phyloP scores from a whole-genome alignment of 495 filamentous ascomycete species.

The Lophium mytilinum region DNA sequence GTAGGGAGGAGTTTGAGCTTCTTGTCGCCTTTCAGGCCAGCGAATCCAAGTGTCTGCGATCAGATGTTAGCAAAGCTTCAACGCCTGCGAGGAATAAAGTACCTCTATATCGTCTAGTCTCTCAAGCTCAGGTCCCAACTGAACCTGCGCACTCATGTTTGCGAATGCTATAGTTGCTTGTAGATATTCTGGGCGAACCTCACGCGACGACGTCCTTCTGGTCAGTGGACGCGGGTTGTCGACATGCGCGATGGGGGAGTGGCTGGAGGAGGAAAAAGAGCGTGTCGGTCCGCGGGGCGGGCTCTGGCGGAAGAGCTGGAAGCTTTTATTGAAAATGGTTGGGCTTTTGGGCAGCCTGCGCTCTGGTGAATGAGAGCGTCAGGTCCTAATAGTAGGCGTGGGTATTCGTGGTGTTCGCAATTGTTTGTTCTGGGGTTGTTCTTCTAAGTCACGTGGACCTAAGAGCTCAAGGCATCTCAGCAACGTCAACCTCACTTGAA shows the following conservation, averaged over 20 bases:
- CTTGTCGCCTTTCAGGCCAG: slow-evolving; percentile 66
- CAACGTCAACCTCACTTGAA: slow-evolving; percentile 7
- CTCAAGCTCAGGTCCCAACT: slow-evolving; percentile 49
- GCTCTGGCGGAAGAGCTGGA: slow-evolving; percentile 21
- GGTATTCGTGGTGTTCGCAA: slow-evolving; percentile 8
- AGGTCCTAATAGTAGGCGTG: slow-evolving; percentile 2
- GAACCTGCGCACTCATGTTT: slow-evolving; percentile 25
- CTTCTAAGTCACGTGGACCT: neutral
- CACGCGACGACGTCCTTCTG: slow-evolving; percentile 27
- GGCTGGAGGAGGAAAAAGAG: slow-evolving; percentile 18
- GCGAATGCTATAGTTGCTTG: slow-evolving; percentile 61
- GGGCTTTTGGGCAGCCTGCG: slow-evolving; percentile 2
- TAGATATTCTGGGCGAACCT: slow-evolving; percentile 35
- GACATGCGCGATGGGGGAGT: slow-evolving; percentile 10
- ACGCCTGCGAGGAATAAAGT: neutral
- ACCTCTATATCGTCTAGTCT: slow-evolving; percentile 57
- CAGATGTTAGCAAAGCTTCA: slow-evolving; percentile 8
- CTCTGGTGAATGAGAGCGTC: slow-evolving; percentile 21
- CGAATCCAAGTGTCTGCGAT: slow-evolving; percentile 69
- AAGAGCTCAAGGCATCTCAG: slow-evolving; percentile 10
- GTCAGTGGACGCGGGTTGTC: slow-evolving; percentile 24
- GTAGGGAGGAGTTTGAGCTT: slow-evolving; percentile 73
- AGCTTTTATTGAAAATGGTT: slow-evolving; percentile 19
- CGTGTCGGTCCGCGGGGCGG: slow-evolving; percentile 13
- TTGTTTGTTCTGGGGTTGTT: neutral